Base-by-base conservation (phyloP, 2,329 filamentous ascomycete genomes). In the Conoideocrella luteorostrata region DNA sequence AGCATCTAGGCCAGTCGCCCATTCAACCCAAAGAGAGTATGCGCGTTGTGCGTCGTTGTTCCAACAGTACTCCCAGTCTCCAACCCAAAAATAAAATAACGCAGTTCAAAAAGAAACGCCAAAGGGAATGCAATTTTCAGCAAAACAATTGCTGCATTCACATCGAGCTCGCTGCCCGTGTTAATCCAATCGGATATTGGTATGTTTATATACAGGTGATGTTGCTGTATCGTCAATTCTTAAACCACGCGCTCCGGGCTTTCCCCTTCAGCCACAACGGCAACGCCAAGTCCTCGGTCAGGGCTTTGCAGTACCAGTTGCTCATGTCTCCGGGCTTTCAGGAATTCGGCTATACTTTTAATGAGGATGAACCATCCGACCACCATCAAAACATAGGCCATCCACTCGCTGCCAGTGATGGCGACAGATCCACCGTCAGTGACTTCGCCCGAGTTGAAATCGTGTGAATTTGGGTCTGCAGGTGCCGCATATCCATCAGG, bases 321-420 rank as follows among this genome's bases (percentile, higher is more conserved):
- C 68, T 98, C 93, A 60, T 97, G 93, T 58, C 88, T 77, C 60
- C 91, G 78, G 29, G 89, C 93, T 53, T 83, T 80, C 49, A 97
- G 68, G 61, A 93, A 98, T 61, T 97, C 90, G 55, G 85, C 89
- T 15, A 95, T 81, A n/a, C 89, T 84, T 64, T 90, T 80, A 60
- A 98, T 97, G 49, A 98, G 71, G 50, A 98, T 89, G 59, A 97
- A 97, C 93, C 93, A 98, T 5, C 93, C 93, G 2, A 95, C 84
- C 59, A 98, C 87, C 93, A 98, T 98, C 38, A 98, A 67, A 13
- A 86, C 72, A 57, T 97, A 98, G 10, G 89, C 87, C 50, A 95
- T 72, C 88, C 88, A 96, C 60, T 97, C 90, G 51, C 77, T 84
- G 41, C 83, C 84, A 5, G 75, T 78, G 33, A 95, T 78, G 28